A percentile compares a stretch with the other conserved stretches of the same genome.
phyloP scores from a whole-genome alignment of 108 stramenopile species.

The Stephanodiscus minutulus region DNA sequence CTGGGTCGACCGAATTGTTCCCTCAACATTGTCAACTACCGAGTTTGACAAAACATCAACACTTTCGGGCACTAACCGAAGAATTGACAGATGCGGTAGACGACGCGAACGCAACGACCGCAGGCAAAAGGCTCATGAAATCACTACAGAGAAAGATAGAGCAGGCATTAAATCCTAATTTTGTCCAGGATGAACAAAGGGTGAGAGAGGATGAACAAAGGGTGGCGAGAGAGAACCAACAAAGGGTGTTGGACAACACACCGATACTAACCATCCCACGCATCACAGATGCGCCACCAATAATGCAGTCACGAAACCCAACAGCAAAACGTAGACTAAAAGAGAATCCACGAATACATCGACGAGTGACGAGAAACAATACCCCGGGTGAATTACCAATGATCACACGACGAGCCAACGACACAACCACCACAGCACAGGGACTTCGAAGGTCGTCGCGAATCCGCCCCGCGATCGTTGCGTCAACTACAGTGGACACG shows the following conservation, averaged over 20 bases:
- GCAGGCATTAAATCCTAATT: no score
- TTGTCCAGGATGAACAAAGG: not conserved
- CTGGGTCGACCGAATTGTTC: not conserved
- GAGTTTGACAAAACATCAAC: no score
- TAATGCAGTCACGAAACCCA: not conserved
- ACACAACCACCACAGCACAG: not conserved
- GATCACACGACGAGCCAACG: no score
- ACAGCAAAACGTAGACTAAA: not conserved
- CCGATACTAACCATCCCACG: not conserved
- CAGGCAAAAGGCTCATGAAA: no score
- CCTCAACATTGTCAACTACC: not conserved
- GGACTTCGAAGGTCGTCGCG: no score
- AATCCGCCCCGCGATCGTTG: no score
- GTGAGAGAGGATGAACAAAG: not conserved
- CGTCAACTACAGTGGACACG: no score
- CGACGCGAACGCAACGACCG: no score
- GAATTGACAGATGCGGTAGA: no score
- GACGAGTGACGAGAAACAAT: not conserved
- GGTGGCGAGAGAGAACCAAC: not conserved
- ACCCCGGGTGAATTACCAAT: not conserved
- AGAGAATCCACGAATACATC: not conserved
- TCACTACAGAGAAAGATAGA: no score
- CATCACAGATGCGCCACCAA: not conserved
- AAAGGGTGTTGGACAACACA: not conserved
- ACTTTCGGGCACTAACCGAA: not conserved